These are phyloP conservation scores for Fusarium chuoi DNA, from an alignment of 2,329 filamentous ascomycete genomes.

Conservation along the genomic window DNA sequence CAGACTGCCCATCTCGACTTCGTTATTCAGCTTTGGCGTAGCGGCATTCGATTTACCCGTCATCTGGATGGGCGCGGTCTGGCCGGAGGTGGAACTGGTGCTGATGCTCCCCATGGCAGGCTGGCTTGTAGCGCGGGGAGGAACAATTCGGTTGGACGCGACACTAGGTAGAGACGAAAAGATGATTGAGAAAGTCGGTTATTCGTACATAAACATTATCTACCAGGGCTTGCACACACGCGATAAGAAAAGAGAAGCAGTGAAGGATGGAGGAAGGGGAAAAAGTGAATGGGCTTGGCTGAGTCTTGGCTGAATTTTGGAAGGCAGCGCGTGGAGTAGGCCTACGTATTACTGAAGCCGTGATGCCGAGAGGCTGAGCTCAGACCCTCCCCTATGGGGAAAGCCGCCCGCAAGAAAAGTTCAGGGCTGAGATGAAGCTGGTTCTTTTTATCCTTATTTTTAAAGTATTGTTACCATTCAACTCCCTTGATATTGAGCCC, in stretches of 20 bases:
- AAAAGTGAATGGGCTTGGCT: conserved; percentile 34
- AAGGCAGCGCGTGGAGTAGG: conserved; percentile 42
- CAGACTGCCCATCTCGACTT: conserved; percentile 65
- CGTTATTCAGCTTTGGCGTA: conserved; percentile 66
- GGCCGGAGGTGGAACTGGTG: conserved; percentile 49
- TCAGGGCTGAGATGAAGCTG: background rate
- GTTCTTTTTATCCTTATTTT: background rate
- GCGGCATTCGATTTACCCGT: conserved; percentile 64
- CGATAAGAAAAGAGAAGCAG: conserved; percentile 15
- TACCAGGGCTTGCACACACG: conserved; percentile 8
- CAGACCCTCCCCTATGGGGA: conserved; percentile 32
- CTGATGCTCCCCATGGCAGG: conserved; percentile 56
- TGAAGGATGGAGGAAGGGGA: conserved; percentile 15
- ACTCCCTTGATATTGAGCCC: background rate
- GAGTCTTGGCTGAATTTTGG: conserved; percentile 38
- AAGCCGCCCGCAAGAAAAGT: conserved; percentile 11
- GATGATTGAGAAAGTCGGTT: conserved; percentile 12
- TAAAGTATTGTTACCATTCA: fast-evolving
- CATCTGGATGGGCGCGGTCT: conserved; percentile 63
- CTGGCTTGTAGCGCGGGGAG: conserved; percentile 3
- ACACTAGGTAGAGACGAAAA: conserved; percentile 1
- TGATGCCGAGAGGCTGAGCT: conserved; percentile 46
- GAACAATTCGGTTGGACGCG: background rate
- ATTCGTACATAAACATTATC: conserved; percentile 40
- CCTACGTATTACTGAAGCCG: conserved; percentile 44